Base-by-base conservation (phyloP, 148 eudicot genomes). In the Camellia lanceoleosa region DNA sequence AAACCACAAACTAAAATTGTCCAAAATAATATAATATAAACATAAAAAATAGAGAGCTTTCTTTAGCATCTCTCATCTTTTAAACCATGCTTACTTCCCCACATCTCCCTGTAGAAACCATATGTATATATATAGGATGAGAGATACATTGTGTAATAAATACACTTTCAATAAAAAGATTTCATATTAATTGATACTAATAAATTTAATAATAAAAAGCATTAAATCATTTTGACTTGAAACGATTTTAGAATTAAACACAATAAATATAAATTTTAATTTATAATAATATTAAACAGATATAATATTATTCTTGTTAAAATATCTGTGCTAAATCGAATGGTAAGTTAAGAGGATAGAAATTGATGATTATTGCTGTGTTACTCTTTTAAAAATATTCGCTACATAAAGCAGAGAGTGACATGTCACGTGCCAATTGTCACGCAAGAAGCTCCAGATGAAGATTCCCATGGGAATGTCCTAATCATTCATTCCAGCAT, bases 401-500 rank as follows among this genome's bases (percentile, higher is more conserved):
- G 38, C 38, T 1, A 30, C 38, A 30, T 30, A 30, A 20, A 49
- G 18, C 42, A 73, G 42, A 11, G 10, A 47, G 44, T 58, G 77
- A 76, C 80, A 78, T 19, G 80, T 67, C 73, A 67, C 49, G 72
- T 67, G 80, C 16, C 80, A 12, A 51, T 51, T 47, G 73, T 67
- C 62, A 54, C 78, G 68, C 80, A 67, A 23, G 71, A 9, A 41
- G 58, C 16, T 64, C 14, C 51, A 47, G 69, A 46, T 76, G 38
- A 44, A 62, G 60, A 79, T 79, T 71, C 69, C 69, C 56, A 20
- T 18, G 19, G 49, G 68, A 14, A 19, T 68, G 74, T 69, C 73
- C 66, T 18, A 58, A 79, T 70, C 67, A 79, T 79, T 71, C 76
- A 79, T 79, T 71, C 76, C 81, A 49, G 70, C 66, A 59, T 61